These are phyloP conservation scores for Tulasnella sp. DNA, from an alignment of 768 basidiomycete genomes.

Conservation along the genomic window DNA sequence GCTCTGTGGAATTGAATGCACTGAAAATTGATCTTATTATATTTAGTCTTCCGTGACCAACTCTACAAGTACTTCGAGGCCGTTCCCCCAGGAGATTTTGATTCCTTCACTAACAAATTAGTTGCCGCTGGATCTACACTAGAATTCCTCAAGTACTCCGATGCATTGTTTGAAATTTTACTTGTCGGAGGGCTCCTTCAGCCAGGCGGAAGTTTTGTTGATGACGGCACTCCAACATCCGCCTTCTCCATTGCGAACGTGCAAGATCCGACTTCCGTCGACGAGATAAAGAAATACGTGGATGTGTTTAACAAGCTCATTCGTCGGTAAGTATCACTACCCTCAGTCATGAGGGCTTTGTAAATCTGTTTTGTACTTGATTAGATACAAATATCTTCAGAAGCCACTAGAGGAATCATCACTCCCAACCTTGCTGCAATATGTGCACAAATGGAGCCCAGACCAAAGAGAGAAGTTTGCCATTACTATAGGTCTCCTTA, in stretches of 20 bases:
- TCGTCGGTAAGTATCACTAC: constrained; percentile 48
- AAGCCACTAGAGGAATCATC: constrained; percentile 82
- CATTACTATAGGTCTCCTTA: constrained; percentile 63
- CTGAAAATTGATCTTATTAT: background rate
- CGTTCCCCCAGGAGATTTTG: constrained; percentile 66
- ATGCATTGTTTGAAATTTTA: constrained; percentile 89
- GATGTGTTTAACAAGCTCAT: constrained; percentile 94
- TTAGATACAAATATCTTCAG: constrained; percentile 97
- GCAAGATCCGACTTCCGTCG: constrained; percentile 61
- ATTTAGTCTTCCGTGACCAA: constrained; percentile 78
- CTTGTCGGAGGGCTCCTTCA: constrained; percentile 93
- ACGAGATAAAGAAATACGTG: constrained; percentile 83
- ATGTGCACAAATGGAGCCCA: constrained; percentile 71
- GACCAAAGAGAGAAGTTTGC: constrained; percentile 73
- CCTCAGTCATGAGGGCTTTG: background rate
- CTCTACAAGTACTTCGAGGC: constrained; percentile 85
- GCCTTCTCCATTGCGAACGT: constrained; percentile 83
- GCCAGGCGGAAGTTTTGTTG: constrained; percentile 85
- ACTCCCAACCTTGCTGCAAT: constrained; percentile 75
- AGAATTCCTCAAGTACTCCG: constrained; percentile 95
- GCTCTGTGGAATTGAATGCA: constrained; percentile 11
- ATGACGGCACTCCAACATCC: constrained; percentile 70
- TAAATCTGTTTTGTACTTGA: constrained; percentile 8
- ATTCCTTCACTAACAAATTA: constrained; percentile 67
- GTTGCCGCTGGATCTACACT: constrained; percentile 84